Conservation (phyloP, 352 stramenopile genomes). For the Pythium sp. region DNA sequence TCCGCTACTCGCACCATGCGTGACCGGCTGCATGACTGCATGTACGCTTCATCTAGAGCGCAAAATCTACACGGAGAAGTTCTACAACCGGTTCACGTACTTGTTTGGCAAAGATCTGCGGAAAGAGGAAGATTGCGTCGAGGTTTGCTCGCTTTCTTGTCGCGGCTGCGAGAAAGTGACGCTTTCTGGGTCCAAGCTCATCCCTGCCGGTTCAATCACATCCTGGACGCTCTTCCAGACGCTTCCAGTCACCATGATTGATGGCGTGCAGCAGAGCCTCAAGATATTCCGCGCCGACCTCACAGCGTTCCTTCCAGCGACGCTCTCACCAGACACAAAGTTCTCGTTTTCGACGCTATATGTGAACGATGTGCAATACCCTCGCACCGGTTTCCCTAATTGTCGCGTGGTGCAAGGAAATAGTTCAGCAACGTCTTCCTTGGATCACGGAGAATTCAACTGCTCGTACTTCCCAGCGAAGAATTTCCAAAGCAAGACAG, state of each 20-base stretch:
- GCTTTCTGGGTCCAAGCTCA: constrained; percentile 43
- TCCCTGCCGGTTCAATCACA: constrained; percentile 27
- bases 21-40: constrained; percentile 54
- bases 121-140: constrained; percentile 73
- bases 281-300: constrained; percentile 53
- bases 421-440: neutral
- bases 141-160: constrained; percentile 54
- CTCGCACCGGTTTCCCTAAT: constrained; percentile 57
- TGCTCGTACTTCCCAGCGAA: constrained; percentile 33
- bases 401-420: constrained; percentile 25
- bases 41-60: constrained; percentile 43
- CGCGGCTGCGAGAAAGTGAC: constrained; percentile 62
- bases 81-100: constrained; percentile 53
- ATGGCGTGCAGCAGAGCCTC: constrained; percentile 18
- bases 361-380: constrained; percentile 39
- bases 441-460: constrained; percentile 24
- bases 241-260: constrained; percentile 16
- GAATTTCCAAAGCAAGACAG: constrained; percentile 3
- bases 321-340: constrained; percentile 28
- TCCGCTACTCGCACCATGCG: constrained; percentile 38
- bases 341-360: constrained; percentile 49
- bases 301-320: constrained; percentile 36
- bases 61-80: constrained; percentile 36
- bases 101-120: constrained; percentile 68
- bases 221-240: constrained; percentile 47